Percentiles rank a stretch among this genome's conserved stretches.
Evolutionary conservation across 139 green algal genomes (phyloP).

Genomic region (Volvox africanus): DNA sequence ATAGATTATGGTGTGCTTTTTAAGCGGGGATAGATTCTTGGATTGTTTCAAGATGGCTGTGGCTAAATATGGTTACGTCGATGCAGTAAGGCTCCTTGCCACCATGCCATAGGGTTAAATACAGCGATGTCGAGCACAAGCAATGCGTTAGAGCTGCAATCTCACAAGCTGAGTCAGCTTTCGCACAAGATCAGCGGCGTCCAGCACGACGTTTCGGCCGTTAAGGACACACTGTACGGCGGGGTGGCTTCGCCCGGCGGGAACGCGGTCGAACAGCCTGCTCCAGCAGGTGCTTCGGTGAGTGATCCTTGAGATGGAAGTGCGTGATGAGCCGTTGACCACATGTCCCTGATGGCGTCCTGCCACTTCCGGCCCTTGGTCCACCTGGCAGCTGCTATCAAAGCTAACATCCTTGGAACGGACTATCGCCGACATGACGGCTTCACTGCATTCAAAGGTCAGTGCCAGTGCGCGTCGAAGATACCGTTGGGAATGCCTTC

Average conservation of each 20-base stretch:
- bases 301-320: neutral
- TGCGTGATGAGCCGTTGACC: no score
- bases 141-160: conserved; percentile 52
- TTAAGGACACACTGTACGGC: conserved; percentile 50
- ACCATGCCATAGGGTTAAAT: conserved; percentile 46
- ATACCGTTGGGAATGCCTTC: no score
- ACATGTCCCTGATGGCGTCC: neutral
- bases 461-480: neutral
- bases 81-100: neutral
- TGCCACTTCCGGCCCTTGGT: neutral
- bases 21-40: neutral
- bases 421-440: neutral
- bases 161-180: conserved; percentile 36
- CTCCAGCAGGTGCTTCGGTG: neutral
- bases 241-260: neutral
- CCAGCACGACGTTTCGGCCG: conserved; percentile 3
- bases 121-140: conserved; percentile 31
- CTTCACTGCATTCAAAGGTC: neutral
- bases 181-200: conserved; percentile 2
- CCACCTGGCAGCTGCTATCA: conserved; percentile 16
- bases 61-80: no score
- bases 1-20: neutral
- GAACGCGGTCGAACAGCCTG: neutral
- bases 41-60: no score
- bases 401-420: conserved; percentile 30